These are phyloP conservation scores for Cutaneotrichosporon cutaneum DNA, from an alignment of 1,284 basidiomycete genomes.

Conservation along the genomic window DNA sequence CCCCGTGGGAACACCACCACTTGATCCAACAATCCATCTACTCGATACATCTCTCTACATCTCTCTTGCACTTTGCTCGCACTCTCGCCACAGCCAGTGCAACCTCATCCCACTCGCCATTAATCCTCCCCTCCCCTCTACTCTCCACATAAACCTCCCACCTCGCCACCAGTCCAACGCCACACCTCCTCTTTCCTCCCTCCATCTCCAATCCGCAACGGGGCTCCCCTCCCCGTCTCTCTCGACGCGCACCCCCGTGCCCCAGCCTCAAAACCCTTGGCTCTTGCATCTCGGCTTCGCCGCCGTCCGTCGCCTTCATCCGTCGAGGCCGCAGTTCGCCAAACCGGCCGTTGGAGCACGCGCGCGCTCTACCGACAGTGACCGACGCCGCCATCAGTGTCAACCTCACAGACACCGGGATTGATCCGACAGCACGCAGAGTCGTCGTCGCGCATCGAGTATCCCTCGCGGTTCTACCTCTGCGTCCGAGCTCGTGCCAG, in stretches of 20 bases:
- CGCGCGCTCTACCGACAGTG: neutral
- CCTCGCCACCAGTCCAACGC: neutral
- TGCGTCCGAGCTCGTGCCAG: neutral
- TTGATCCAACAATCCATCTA: neutral
- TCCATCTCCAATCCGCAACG: neutral
- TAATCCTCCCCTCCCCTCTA: neutral
- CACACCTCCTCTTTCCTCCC: too few relatives aligned
- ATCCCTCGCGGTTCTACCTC: neutral
- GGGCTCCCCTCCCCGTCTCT: neutral
- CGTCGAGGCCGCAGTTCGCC: neutral
- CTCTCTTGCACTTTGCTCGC: neutral
- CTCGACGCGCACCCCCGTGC: neutral
- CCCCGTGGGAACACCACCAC: conserved; percentile 3
- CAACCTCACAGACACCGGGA: neutral
- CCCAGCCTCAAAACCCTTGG: neutral
- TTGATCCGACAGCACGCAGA: neutral
- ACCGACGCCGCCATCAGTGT: neutral
- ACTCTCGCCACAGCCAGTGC: neutral
- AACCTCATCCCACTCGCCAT: neutral
- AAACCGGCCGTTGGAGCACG: neutral
- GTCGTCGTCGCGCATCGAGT: neutral
- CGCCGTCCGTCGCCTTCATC: neutral
- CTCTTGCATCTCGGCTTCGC: neutral
- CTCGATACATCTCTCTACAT: neutral
- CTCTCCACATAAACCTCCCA: neutral